Conservation (phyloP, 2,329 filamentous ascomycete species). For the Ploettnerulaceae sp. region DNA sequence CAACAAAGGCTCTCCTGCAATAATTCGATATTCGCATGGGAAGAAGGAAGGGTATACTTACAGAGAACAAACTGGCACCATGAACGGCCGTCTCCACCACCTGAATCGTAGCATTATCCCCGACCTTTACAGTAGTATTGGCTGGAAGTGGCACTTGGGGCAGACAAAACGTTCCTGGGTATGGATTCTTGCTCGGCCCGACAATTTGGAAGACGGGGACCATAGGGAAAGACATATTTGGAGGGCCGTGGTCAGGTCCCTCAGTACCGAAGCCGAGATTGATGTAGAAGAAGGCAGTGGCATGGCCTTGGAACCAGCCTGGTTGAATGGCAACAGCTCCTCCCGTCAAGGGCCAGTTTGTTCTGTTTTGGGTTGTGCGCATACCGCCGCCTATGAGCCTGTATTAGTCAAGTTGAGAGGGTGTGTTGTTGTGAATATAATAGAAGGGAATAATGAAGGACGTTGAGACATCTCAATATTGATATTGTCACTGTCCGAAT, state of each 20-base stretch:
- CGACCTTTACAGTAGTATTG: conserved; percentile 64
- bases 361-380: conserved; percentile 71
- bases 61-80: conserved; percentile 65
- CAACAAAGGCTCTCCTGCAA: not conserved
- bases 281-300: conserved; percentile 77
- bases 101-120: conserved; percentile 90
- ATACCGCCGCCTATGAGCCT: conserved; percentile 71
- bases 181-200: conserved; percentile 78
- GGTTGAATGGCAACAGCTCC: conserved; percentile 89
- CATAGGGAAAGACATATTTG: conserved; percentile 85
- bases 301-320: conserved; percentile 91
- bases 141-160: conserved; percentile 81
- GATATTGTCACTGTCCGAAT: not conserved
- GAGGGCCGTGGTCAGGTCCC: conserved; percentile 59
- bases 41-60: conserved; percentile 21
- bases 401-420: conserved; percentile 6
- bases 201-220: conserved; percentile 74
- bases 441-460: not conserved
- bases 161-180: conserved; percentile 81
- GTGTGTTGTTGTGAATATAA: not conserved
- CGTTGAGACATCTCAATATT: not conserved
- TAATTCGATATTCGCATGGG: not conserved
- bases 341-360: conserved; percentile 83
- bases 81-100: conserved; percentile 78
- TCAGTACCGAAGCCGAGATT: conserved; percentile 81